Conservation (phyloP, 2,329 filamentous ascomycete genomes). For the Tolypocladium inflatum region DNA sequence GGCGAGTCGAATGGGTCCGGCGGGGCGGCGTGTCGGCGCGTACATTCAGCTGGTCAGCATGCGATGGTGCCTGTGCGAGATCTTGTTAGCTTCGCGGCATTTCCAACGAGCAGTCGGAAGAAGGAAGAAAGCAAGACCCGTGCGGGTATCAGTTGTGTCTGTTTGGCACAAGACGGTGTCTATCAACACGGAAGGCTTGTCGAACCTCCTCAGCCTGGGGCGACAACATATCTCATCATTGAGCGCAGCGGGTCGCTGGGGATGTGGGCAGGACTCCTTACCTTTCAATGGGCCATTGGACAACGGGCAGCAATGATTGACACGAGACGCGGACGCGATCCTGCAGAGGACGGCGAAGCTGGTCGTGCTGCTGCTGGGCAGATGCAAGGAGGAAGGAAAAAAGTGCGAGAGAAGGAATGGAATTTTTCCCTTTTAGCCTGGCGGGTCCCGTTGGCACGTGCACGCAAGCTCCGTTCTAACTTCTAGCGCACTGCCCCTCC, state of each 20-base stretch:
- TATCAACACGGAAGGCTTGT: slow-evolving; percentile 38
- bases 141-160: slow-evolving; percentile 28
- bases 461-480: neutral
- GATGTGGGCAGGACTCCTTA: neutral
- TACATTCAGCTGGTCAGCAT: neutral
- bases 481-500: neutral
- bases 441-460: neutral
- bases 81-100: neutral
- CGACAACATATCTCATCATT: slow-evolving; percentile 37
- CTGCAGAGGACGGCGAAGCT: neutral
- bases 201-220: slow-evolving; percentile 39
- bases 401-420: too few relatives aligned
- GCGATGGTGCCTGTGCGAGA: neutral
- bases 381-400: neutral
- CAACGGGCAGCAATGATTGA: neutral
- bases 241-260: neutral
- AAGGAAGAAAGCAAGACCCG: neutral
- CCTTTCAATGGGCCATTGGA: neutral
- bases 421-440: neutral
- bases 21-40: slow-evolving; percentile 3
- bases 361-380: neutral
- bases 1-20: slow-evolving; percentile 8
- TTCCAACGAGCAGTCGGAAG: neutral
- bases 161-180: slow-evolving; percentile 48
- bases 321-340: neutral